A percentile compares a stretch with the other conserved stretches of the same genome.
Evolutionary conservation across 2,329 filamentous ascomycete species (phyloP).

Genomic region (Parasarocladium wereldwijsianum): DNA sequence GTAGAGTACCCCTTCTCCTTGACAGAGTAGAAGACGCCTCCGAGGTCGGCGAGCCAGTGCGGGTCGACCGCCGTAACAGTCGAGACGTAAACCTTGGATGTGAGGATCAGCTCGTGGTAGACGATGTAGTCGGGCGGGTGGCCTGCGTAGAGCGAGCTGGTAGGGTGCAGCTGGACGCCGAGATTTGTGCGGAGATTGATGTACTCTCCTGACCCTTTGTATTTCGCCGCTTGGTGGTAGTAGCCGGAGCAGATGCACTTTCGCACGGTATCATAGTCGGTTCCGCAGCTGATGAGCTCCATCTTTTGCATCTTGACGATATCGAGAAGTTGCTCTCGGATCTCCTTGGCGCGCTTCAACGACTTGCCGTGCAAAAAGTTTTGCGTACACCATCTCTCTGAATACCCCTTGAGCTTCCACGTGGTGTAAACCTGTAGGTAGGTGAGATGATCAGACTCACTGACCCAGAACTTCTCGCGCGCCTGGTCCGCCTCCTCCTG

Average conservation of each 20-base stretch:
- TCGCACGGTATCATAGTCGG: constrained; percentile 90
- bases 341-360: constrained; percentile 79
- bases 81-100: constrained; percentile 94
- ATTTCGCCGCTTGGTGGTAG: constrained; percentile 93
- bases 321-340: constrained; percentile 81
- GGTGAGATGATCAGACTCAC: constrained; percentile 92
- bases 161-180: constrained; percentile 87
- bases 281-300: constrained; percentile 74
- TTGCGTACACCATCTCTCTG: constrained; percentile 80
- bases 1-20: constrained; percentile 95
- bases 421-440: constrained; percentile 91
- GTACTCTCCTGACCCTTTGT: constrained; percentile 94
- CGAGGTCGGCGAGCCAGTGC: constrained; percentile 91
- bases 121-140: constrained; percentile 95
- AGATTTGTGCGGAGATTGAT: constrained; percentile 92
- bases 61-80: constrained; percentile 93
- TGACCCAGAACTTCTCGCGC: constrained; percentile 95
- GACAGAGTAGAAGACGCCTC: constrained; percentile 92
- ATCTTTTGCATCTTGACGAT: constrained; percentile 94
- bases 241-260: constrained; percentile 97
- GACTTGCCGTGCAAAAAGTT: constrained; percentile 97
- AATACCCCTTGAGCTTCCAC: constrained; percentile 83
- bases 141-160: constrained; percentile 83
- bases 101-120: constrained; percentile 95
- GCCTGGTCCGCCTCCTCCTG: constrained; percentile 87